Evolutionary conservation across 1,284 basidiomycete species (phyloP).

Genomic region (Apiotrichum veenhuisii): DNA sequence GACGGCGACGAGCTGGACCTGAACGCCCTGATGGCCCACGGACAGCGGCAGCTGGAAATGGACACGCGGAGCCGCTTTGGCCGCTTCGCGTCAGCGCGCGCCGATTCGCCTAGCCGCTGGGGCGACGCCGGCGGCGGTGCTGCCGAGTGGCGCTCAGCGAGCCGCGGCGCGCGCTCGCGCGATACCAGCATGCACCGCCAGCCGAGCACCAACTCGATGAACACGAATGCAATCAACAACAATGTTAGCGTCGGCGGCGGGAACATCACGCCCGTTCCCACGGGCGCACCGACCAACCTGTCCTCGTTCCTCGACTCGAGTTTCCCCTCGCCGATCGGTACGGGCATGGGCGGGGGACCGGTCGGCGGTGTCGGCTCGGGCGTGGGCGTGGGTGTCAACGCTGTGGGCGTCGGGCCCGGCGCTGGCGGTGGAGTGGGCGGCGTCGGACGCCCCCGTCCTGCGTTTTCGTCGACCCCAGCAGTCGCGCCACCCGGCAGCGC

Average conservation of each 20-base stretch:
- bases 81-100: constrained; percentile 4
- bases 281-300: neutral
- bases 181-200: constrained; percentile 19
- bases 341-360: neutral
- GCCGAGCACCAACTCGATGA: constrained; percentile 6
- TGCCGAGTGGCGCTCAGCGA: constrained; percentile 12
- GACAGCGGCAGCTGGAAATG: constrained; percentile 23
- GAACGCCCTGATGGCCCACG: constrained; percentile 23
- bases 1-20: constrained; percentile 25
- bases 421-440: constrained; percentile 6
- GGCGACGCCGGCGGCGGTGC: too few species aligned
- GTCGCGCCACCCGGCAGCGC: constrained; percentile 1
- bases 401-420: neutral
- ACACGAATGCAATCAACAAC: too few species aligned
- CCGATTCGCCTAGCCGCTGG: constrained; percentile 14
- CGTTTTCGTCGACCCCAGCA: neutral
- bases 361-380: too few species aligned
- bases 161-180: constrained; percentile 7
- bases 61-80: constrained; percentile 19
- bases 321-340: constrained; percentile 18
- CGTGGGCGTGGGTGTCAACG: too few species aligned
- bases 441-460: neutral
- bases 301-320: constrained; percentile 11
- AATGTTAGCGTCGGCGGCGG: too few species aligned
- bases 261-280: neutral